Base-by-base conservation (phyloP, 176 grass and related monocot species). In the Carex scoparia region DNA sequence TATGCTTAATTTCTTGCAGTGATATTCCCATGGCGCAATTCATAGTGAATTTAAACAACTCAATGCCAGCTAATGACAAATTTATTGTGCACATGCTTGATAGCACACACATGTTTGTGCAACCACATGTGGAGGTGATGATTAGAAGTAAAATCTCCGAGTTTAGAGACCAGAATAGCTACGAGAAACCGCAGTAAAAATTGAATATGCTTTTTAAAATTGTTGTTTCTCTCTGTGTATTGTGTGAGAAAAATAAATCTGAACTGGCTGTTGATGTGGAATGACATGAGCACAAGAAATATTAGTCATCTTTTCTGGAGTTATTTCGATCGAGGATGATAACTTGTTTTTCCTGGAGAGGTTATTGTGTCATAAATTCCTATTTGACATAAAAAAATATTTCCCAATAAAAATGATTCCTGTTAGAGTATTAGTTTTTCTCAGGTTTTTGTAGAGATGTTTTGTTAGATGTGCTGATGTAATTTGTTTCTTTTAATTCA, bases 21-120 rank as follows among this genome's bases (percentile, higher is more conserved):
- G 96, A 95, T 60, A 65, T 95, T 27, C 96, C 96, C 1, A 95
- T 95, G 96, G 87, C 96, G 0, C 96, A 99, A 65, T 99, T 99
- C 72, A 95, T 95, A 14, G 80, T 95, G 4, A 99, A 90, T 57
- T 49, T 95, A 85, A 94, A 99, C 68, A 89, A 85, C 44, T 89
- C 91, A 11, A 89, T 95, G 90, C 90, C 93, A 0, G 77, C 95
- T 38, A 90, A 88, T 0, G 93, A 98, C 4, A 95, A 69, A 85
- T 95, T 98, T 85, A 98, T 98, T 10, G 28, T 98, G 61, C 96
- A 98, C 42, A 83, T 90, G 65, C 93, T 98, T 54, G 96, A 95
- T 62, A 81, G 68, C 70, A 94, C 96, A 0, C 88, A 94, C 84
- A 99, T 99, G 85, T 93, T 99, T 88, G 93, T 99, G 79, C 93